Percentiles rank a stretch among this genome's conserved stretches.
phyloP scores from a whole-genome alignment of 257 asterid species.

The Salvia rosmarinus region DNA sequence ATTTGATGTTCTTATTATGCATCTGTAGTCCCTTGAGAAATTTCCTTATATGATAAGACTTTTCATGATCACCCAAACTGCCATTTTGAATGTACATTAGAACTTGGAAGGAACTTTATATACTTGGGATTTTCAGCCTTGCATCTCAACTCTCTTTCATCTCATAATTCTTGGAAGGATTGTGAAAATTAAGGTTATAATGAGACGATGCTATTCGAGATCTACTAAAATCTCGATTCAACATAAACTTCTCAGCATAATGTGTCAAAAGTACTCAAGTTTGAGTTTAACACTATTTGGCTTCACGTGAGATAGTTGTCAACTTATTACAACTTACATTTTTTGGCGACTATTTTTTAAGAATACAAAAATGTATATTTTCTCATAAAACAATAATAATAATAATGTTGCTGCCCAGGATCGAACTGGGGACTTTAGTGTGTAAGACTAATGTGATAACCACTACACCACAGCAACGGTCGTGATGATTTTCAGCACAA shows the following conservation, averaged over 20 bases:
- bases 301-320: no score
- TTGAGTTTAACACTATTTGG: no score
- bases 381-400: no score
- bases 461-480: constrained; percentile 54
- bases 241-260: no score
- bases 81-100: not conserved
- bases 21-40: not conserved
- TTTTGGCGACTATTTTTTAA: no score
- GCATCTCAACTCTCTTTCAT: not conserved
- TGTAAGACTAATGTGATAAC: constrained; percentile 58
- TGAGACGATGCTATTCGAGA: no score
- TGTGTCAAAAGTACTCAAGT: no score
- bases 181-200: no score
- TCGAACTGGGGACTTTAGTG: constrained; percentile 86
- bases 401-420: constrained; percentile 63
- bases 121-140: not conserved
- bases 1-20: not conserved
- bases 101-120: not conserved
- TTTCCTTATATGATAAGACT: not conserved
- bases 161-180: not conserved
- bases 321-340: no score
- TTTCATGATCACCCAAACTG: not conserved
- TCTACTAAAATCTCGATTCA: no score
- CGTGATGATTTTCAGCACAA: not conserved
- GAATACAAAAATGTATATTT: no score